Evolutionary conservation across 2,329 filamentous ascomycete species (phyloP).

Genomic region (Colletotrichum nymphaeae): DNA sequence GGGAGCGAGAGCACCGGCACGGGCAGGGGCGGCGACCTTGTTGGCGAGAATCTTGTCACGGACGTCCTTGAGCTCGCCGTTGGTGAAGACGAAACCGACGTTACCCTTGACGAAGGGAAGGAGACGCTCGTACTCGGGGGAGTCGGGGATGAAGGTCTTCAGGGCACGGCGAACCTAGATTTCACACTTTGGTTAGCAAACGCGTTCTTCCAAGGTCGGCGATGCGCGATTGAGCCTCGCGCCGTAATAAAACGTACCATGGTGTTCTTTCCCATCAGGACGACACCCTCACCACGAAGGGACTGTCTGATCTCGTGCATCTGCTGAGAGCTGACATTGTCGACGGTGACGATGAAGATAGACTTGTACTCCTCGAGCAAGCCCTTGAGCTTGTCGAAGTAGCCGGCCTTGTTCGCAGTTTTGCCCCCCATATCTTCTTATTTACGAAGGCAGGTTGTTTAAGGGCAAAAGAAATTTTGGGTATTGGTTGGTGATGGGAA

Average conservation of each 20-base stretch:
- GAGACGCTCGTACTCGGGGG: conserved; percentile 97
- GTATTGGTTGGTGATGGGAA: conserved; percentile 35
- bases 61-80: conserved; percentile 89
- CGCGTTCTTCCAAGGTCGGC: background rate
- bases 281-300: conserved; percentile 91
- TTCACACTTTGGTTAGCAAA: conserved; percentile 1
- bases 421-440: conserved; percentile 99
- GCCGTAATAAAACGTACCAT: conserved; percentile 73
- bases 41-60: conserved; percentile 96
- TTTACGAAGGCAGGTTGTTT: conserved; percentile 97
- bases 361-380: conserved; percentile 97
- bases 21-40: conserved; percentile 96
- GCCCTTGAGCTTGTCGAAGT: conserved; percentile 99
- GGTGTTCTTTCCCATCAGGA: conserved; percentile 99
- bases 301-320: conserved; percentile 99
- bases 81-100: conserved; percentile 99
- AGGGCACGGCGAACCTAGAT: conserved; percentile 90
- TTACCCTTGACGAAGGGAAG: conserved; percentile 97
- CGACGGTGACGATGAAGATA: conserved; percentile 96
- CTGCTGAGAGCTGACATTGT: conserved; percentile 99
- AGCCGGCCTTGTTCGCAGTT: conserved; percentile 89
- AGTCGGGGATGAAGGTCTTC: conserved; percentile 90
- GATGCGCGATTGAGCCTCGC: background rate
- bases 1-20: conserved; percentile 96
- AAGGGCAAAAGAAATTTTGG: conserved; percentile 73